These are phyloP conservation scores for Diospyros lotus DNA, from an alignment of 148 eudicot species.

Conservation along the genomic window DNA sequence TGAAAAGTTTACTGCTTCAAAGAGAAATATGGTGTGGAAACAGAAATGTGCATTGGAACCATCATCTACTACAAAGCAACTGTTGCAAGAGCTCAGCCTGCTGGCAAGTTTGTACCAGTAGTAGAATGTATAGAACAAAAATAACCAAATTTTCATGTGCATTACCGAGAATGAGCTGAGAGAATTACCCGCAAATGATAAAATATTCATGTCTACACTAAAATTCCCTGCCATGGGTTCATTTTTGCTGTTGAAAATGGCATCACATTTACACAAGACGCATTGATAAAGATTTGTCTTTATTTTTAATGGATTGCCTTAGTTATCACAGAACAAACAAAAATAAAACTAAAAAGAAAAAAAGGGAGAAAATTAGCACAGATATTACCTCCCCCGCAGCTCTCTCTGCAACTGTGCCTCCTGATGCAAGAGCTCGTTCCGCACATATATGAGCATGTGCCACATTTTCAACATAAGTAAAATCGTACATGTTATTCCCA, in stretches of 20 bases:
- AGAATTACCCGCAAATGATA: no score
- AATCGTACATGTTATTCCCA: constrained; percentile 93
- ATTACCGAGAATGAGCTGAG: no score
- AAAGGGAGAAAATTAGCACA: not conserved
- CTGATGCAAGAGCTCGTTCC: constrained; percentile 93
- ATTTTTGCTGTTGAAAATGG: not conserved
- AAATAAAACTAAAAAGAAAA: not conserved
- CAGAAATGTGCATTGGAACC: not conserved
- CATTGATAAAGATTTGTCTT: no score
- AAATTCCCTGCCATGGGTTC: not conserved
- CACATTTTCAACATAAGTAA: constrained; percentile 95
- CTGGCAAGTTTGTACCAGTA: no score
- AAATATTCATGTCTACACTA: no score
- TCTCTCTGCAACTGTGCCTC: constrained; percentile 60
- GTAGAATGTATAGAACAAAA: no score
- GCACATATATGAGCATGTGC: constrained; percentile 99
- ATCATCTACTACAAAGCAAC: not conserved
- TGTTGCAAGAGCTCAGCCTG: not conserved
- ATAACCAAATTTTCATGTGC: no score
- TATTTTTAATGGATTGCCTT: not conserved
- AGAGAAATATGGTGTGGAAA: not conserved
- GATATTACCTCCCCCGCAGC: constrained; percentile 89
- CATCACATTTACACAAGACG: no score
- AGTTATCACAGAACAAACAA: not conserved
- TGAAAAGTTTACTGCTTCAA: not conserved